Evolutionary conservation across 2,329 filamentous ascomycete species (phyloP).

Genomic region (Trichoderma semiorbis): DNA sequence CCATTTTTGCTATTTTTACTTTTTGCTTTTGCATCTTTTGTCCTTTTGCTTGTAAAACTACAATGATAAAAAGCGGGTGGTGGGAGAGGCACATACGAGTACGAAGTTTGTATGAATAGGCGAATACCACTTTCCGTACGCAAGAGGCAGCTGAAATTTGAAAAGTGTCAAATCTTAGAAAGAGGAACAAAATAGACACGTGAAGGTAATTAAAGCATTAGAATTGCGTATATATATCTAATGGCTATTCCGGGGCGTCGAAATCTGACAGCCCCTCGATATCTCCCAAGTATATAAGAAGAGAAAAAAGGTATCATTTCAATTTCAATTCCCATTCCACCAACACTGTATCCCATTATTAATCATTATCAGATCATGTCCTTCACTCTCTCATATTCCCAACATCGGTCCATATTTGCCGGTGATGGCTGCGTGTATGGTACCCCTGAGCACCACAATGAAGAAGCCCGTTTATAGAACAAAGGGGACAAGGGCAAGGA

Average conservation of each 20-base stretch:
- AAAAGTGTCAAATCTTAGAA: background rate
- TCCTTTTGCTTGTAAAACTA: background rate
- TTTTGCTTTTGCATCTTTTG: background rate
- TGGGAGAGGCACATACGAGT: background rate
- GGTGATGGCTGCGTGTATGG: background rate
- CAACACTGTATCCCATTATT: background rate
- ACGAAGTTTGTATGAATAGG: slow-evolving; percentile 9
- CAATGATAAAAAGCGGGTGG: background rate
- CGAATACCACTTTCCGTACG: slow-evolving; percentile 5
- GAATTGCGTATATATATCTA: background rate
- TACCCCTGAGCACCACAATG: too few species aligned
- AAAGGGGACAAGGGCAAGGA: slow-evolving; percentile 27
- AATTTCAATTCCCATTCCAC: background rate
- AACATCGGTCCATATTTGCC: background rate
- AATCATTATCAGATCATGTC: background rate
- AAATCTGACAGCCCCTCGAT: background rate
- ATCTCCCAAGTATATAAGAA: background rate
- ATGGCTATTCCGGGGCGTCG: background rate
- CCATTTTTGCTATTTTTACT: background rate
- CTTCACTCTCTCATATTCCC: background rate
- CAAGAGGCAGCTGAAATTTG: background rate
- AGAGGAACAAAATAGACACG: background rate
- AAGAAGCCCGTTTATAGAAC: slow-evolving; percentile 22
- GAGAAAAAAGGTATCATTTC: slow-evolving; percentile 10
- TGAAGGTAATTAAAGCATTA: background rate